Evolutionary conservation across 73 alveolate species (phyloP), one percentile per base, ranked within the genome.

Genomic region (Blepharisma stoltei): DNA sequence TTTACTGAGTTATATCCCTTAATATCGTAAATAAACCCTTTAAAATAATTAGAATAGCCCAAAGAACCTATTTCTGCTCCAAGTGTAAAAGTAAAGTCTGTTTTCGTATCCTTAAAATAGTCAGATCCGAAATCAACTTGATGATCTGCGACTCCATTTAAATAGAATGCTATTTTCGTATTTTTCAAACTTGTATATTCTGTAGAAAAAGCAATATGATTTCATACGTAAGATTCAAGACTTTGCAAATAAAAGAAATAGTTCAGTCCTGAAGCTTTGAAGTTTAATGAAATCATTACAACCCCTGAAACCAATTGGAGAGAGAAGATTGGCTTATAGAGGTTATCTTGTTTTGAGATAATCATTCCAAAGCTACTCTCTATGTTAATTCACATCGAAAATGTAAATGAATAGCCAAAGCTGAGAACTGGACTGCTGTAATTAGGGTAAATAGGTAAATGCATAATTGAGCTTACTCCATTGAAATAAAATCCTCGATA

Each of bases 381-480:
- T 9, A 8, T 8, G 2, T 8, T 14, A 25, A 60, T 38, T 38
- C 73, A 60, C 2, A 25, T 9, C 2, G 49, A 8, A 14, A 60
- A n/a, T 14, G 46, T 25, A 60, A 60, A 60, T 0, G 48, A 14
- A 60, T 60, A 14, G n/a, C 73, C 73, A 60, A 60, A 25, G 18
- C 14, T 8, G 23, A 60, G 23, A n/a, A 60, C 73, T 20, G 73
- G 73, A 5, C 49, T 60, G 2, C 46, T n/a, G 23, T 18, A 60
- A 8, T 60, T 38, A 60, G 73, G 18, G 2, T n/a, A 60, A 60
- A 38, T n/a, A 8, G 73, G 73, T 1, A 60, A 38, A 14, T 9
- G 14, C 73, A 60, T 20, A 18, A 20, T 14, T 14, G 49, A 20
- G 23, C 5, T 25, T 3, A 25, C 45, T 60, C 73, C 73, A 60